Conservation (phyloP, 805 yeast species). For the Candida qinlingensis region DNA sequence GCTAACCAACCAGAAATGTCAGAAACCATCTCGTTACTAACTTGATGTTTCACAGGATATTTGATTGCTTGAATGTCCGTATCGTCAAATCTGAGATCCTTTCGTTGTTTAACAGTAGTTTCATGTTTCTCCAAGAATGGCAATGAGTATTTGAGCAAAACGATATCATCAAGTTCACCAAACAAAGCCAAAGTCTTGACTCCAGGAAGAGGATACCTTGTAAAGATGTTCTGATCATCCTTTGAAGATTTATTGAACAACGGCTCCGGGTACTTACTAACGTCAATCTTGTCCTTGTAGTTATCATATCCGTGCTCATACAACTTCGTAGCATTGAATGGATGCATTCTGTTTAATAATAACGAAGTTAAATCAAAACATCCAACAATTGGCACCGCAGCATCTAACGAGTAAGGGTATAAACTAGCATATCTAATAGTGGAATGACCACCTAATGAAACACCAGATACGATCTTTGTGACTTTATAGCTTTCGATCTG, state of each 20-base stretch:
- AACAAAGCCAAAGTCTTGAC: conserved; percentile 18
- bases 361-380: conserved; percentile 18
- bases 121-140: conserved; percentile 11
- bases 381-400: conserved; percentile 20
- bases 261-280: neutral
- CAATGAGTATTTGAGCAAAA: conserved; percentile 9
- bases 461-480: conserved; percentile 13
- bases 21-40: conserved; percentile 15
- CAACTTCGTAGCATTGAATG: neutral
- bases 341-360: conserved; percentile 11
- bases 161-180: conserved; percentile 16
- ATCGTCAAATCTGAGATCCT: neutral
- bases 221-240: conserved; percentile 13
- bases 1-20: conserved; percentile 18
- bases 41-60: conserved; percentile 16
- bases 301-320: neutral
- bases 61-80: conserved; percentile 11
- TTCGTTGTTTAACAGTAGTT: neutral
- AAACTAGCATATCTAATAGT: conserved; percentile 13
- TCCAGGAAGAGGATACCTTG: conserved; percentile 7
- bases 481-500: conserved; percentile 1
- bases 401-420: conserved; percentile 14
- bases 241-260: conserved; percentile 9
- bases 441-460: conserved; percentile 23
- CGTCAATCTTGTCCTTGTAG: neutral